A percentile compares a stretch with the other conserved stretches of the same genome.
phyloP scores from a whole-genome alignment of 169 alveolate genomes.

The Plasmodium blacklocki region DNA sequence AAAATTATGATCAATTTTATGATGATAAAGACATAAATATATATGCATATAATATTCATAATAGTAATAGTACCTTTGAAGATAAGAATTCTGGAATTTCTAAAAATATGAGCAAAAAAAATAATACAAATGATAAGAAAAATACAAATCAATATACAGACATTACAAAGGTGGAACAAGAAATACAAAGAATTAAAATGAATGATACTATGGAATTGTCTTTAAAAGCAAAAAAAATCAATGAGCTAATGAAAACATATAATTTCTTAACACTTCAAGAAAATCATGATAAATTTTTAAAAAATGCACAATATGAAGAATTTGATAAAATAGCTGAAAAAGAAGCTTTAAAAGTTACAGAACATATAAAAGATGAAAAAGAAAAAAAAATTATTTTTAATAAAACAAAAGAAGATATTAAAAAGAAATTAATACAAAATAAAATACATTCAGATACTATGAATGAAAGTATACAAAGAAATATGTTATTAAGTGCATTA shows the following conservation, averaged over 20 bases:
- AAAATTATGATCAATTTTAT: not conserved
- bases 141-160: not conserved
- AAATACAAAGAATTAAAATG: conserved; percentile 62
- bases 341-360: conserved; percentile 43
- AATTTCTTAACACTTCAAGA: conserved; percentile 30
- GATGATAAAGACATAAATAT: not conserved
- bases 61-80: not conserved
- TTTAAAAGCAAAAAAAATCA: conserved; percentile 42
- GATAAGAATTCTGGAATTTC: too few relatives aligned
- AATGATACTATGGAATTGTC: conserved; percentile 60
- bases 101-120: not conserved
- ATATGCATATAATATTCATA: not conserved
- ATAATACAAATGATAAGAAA: not conserved
- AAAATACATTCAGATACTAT: conserved; percentile 18
- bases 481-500: conserved; percentile 33
- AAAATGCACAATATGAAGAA: conserved; percentile 6
- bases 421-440: conserved; percentile 26
- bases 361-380: conserved; percentile 43
- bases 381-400: conserved; percentile 70
- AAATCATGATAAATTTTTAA: conserved; percentile 8
- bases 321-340: conserved; percentile 52
- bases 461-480: conserved; percentile 53
- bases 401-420: conserved; percentile 56
- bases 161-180: conserved; percentile 34
- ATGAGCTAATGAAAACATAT: conserved; percentile 46